Conservation (phyloP, 2,329 filamentous ascomycete genomes). For the Pseudogymnoascus sp. region DNA sequence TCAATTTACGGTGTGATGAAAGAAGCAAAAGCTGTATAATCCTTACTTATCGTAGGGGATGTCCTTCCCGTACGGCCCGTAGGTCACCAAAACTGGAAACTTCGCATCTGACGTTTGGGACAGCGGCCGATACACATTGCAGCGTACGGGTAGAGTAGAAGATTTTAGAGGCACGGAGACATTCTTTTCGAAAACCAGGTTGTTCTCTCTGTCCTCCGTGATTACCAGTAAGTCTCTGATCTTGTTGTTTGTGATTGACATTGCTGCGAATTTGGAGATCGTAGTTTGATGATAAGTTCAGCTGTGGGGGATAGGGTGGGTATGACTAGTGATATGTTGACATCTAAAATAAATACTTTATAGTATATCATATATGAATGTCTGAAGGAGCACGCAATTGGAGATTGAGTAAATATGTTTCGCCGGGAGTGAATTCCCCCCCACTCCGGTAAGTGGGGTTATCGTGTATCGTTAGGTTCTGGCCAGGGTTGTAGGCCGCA, state of each 20-base stretch:
- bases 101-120: constrained; percentile 24
- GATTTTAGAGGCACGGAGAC: constrained; percentile 37
- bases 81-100: constrained; percentile 58
- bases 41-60: constrained; percentile 51
- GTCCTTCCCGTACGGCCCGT: constrained; percentile 68
- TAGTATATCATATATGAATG: not conserved
- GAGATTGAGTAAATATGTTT: no score
- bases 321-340: not conserved
- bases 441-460: no score
- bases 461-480: no score
- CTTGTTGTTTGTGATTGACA: constrained; percentile 6
- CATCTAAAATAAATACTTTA: not conserved
- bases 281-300: not conserved
- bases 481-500: no score
- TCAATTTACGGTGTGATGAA: not conserved
- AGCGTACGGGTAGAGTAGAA: constrained; percentile 35
- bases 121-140: constrained; percentile 44
- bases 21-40: not conserved
- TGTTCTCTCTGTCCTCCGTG: constrained; percentile 17
- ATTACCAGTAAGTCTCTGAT: constrained; percentile 15
- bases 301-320: not conserved
- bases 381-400: not conserved
- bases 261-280: not conserved
- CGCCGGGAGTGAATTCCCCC: no score
- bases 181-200: constrained; percentile 39